Percentiles rank a stretch among this genome's conserved stretches.
phyloP scores from a whole-genome alignment of 108 stramenopile species.

The Discostella pseudostelligera region DNA sequence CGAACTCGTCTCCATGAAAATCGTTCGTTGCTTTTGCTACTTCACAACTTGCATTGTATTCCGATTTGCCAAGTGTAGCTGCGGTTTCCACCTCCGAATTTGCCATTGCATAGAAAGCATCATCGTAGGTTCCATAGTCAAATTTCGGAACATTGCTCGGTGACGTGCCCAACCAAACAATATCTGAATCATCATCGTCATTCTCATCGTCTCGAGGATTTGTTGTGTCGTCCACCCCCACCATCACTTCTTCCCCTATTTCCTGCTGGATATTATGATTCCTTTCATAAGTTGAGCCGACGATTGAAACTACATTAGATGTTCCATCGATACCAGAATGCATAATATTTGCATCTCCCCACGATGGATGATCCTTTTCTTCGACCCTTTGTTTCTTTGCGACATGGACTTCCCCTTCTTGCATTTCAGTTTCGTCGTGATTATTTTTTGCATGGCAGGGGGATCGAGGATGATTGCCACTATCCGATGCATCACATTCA shows the following conservation, averaged over 20 bases:
- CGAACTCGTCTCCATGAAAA: neutral
- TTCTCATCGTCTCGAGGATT: neutral
- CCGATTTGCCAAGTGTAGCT: neutral
- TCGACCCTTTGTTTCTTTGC: conserved; percentile 9
- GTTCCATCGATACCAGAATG: neutral
- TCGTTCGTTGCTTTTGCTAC: neutral
- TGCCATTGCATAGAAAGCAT: neutral
- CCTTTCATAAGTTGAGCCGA: neutral
- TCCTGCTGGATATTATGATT: neutral
- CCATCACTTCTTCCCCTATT: no score
- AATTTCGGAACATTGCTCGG: neutral
- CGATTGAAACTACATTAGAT: neutral
- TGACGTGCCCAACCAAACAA: conserved; percentile 24
- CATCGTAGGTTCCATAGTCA: neutral
- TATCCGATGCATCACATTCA: no score
- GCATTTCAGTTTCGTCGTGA: neutral
- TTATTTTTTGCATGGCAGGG: neutral
- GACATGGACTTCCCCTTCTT: neutral
- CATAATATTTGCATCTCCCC: neutral
- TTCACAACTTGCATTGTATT: neutral
- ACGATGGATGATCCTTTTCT: neutral
- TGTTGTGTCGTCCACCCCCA: neutral
- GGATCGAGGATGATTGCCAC: no score
- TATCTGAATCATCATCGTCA: conserved; percentile 23
- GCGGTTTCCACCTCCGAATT: neutral